phyloP scores from a whole-genome alignment of 1,284 basidiomycete genomes.

The Ustilago loliicola region DNA sequence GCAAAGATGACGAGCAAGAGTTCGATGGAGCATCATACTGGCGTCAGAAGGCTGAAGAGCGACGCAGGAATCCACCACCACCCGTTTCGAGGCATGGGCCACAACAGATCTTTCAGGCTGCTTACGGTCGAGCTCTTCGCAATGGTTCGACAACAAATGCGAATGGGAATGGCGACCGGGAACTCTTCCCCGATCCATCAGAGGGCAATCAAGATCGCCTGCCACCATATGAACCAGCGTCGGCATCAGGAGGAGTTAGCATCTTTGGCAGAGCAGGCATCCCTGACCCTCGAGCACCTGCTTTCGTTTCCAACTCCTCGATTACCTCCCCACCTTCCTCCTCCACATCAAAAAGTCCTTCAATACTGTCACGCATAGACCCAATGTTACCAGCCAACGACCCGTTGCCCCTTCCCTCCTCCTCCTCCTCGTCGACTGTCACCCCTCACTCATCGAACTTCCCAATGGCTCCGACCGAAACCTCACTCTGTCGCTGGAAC shows the following conservation, averaged over 20 bases:
- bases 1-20: constrained; percentile 9
- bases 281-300: constrained; percentile 64
- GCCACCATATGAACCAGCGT: background rate
- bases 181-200: constrained; percentile 20
- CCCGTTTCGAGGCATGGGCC: constrained; percentile 14
- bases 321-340: background rate
- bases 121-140: constrained; percentile 19
- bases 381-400: constrained; percentile 64
- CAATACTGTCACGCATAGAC: constrained; percentile 62
- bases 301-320: constrained; percentile 45
- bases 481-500: constrained; percentile 61
- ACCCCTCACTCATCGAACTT: constrained; percentile 45
- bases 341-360: constrained; percentile 15
- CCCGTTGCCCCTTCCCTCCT: constrained; percentile 10
- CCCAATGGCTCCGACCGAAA: constrained; percentile 53
- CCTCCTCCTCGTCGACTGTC: constrained; percentile 5
- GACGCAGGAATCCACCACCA: constrained; percentile 27
- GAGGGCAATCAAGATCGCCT: background rate
- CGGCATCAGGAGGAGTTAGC: constrained; percentile 31
- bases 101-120: constrained; percentile 26
- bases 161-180: constrained; percentile 6
- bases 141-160: background rate
- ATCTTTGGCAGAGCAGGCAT: constrained; percentile 64
- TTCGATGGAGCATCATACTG: constrained; percentile 37
- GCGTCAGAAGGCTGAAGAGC: constrained; percentile 33